phyloP scores from a whole-genome alignment of 2,329 filamentous ascomycete species.

The Mycosphaerella sp. region DNA sequence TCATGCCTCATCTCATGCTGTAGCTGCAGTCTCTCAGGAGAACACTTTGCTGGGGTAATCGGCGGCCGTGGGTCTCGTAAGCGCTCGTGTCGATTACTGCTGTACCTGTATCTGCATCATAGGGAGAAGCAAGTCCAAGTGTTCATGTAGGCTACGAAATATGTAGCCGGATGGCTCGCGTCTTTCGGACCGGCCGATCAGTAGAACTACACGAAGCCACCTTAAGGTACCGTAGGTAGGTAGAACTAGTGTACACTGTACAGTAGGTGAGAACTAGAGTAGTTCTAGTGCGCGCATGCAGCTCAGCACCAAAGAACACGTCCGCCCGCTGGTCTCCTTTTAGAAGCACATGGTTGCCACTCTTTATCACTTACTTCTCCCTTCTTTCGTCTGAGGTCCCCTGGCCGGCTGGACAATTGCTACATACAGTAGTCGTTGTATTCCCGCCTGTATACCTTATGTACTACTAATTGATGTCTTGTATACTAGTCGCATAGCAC shows the following conservation, averaged over 20 bases:
- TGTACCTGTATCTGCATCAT: not conserved
- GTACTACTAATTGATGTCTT: not conserved
- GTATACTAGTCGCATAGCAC: no score
- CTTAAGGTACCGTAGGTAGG: no score
- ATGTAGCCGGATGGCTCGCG: not conserved
- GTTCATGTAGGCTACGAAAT: no score
- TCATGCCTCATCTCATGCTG: slow-evolving; percentile 40
- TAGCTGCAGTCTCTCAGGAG: not conserved
- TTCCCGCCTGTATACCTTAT: not conserved
- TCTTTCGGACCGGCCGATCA: not conserved
- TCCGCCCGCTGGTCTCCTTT: not conserved
- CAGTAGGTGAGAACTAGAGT: no score
- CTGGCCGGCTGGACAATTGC: not conserved
- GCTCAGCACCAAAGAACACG: not conserved
- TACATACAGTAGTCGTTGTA: not conserved
- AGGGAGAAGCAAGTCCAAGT: not conserved
- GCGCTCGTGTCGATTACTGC: not conserved
- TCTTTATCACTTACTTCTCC: not conserved
- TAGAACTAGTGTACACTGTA: no score
- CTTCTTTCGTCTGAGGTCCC: no score
- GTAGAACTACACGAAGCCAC: no score
- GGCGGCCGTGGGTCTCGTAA: not conserved
- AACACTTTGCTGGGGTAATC: not conserved
- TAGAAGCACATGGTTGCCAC: not conserved
- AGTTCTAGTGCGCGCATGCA: no score